Evolutionary conservation across 1,284 basidiomycete genomes (phyloP), one percentile per base, ranked within the genome.

Genomic region (Ceratobasidium sp.): DNA sequence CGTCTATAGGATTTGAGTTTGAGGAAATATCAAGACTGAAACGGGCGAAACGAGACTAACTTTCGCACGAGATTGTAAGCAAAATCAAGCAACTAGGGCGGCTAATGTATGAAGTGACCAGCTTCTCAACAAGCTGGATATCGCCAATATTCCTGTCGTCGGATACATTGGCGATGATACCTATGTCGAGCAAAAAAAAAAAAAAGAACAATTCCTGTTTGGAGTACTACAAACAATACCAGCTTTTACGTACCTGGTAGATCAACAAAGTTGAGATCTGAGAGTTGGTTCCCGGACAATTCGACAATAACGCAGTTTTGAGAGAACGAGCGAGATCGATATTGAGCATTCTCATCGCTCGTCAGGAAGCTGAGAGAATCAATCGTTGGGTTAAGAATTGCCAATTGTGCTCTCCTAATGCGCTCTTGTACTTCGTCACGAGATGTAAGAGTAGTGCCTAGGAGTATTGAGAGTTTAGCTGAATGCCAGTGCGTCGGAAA

Each of bases 261-360:
- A 82, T 93, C 92, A 12, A 88, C 85, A 64, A 95, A 94, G 0
- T 92, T 92, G 0, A 95, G 86, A 79, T 95, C 92, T 0, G 90
- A 89, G 0, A 95, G 87, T 20, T 91, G 89, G 0, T 88, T 87
- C 0, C 93, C 93, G 50, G 87, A 88, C 70, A 95, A 91, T 71
- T 92, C 88, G 20, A 94, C 81, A 0, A 89, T 91, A 26, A 94
- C 88, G 48, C 86, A 89, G 79, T 92, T 91, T 1, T 83, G 87
- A 0, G 92, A 93, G 81, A 94, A 94, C 1, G 73, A 66, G 20
- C 76, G 77, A 23, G 48, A 40, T 77, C 52, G 3, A 50, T 73
- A 26, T 90, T 86, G 1, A 83, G 82, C 59, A 40, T 77, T 82
- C 81, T 20, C 81, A 0, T 86, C 83, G 1, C 77, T 57, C 0